A percentile compares a stretch with the other conserved stretches of the same genome.
Evolutionary conservation across 2,329 filamentous ascomycete species (phyloP).

Genomic region (Celoporthe dispersa): DNA sequence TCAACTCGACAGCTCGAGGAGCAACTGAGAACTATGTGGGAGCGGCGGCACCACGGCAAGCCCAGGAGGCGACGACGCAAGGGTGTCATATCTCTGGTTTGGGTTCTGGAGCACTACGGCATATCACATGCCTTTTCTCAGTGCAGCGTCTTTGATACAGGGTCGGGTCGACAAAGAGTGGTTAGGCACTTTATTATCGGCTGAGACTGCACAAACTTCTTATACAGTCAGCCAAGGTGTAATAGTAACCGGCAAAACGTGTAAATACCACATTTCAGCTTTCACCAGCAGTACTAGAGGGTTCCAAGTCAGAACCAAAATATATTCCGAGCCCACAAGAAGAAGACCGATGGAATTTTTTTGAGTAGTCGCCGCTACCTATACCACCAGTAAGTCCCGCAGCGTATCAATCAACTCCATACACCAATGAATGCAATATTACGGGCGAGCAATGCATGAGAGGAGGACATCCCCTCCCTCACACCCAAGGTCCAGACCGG

Average conservation of each 20-base stretch:
- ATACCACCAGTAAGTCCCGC: conserved; percentile 7
- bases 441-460: conserved; percentile 9
- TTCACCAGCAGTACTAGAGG: neutral
- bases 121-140: neutral
- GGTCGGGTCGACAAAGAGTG: neutral
- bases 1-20: neutral
- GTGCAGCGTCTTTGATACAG: neutral
- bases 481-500: neutral
- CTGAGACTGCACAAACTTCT: neutral
- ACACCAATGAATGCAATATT: conserved; percentile 27
- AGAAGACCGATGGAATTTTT: neutral
- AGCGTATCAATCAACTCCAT: conserved; percentile 21
- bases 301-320: neutral
- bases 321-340: neutral
- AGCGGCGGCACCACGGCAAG: neutral
- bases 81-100: neutral
- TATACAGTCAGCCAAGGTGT: neutral
- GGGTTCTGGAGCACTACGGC: neutral
- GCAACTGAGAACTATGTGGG: neutral
- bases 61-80: neutral
- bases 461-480: neutral
- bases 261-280: neutral
- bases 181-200: neutral
- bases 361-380: neutral
- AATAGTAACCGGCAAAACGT: neutral